Base-by-base conservation (phyloP, 2,329 filamentous ascomycete species). In the Waltergamsia citrina region DNA sequence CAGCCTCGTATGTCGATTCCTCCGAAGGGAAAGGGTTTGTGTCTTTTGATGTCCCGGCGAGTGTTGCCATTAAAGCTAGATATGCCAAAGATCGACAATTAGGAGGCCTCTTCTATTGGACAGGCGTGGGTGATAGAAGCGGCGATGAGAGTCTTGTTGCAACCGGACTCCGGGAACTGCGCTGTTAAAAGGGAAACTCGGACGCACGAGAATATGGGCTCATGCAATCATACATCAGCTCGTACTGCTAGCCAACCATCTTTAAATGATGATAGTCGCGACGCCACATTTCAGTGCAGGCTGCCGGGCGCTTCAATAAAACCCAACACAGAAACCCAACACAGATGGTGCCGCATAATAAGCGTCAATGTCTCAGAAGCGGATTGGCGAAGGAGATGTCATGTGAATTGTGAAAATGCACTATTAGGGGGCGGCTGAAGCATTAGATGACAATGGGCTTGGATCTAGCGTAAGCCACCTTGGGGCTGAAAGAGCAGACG, bases 101-200 rank as follows among this genome's bases (percentile, higher is more conserved):
- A 2, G 78, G 68, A 0, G 78, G 78, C 0, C 43, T 83, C 20
- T 82, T 82, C 50, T 82, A 80, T 54, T 82, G 78, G 78, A 78
- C 77, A 25, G 76, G 77, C 3, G 69, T 69, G 3, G 73, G 69
- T 0, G 78, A 82, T 54, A 61, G 65, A 7, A 52, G 58, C 26
- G 71, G 65, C 3, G 44, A 53, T 7, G 59, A 69, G 43, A 81
- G 77, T 48, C 48, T 83, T 39, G 69, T 81, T 17, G 66, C 66
- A 34, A 71, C 74, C 21, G 77, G 31, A 16, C 25, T 7, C n/a
- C 19, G 20, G 12, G 31, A 7, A 11, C 31, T 3, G 50, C 81
- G 16, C 25, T 17, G 14, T 19, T 28, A 11, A 11, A 24, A 23
- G 32, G 6, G 11, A 25, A 25, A 9, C 23, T 25, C n/a, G n/a